Evolutionary conservation across 2,329 filamentous ascomycete species (phyloP).

Genomic region (Claviceps purpurea): DNA sequence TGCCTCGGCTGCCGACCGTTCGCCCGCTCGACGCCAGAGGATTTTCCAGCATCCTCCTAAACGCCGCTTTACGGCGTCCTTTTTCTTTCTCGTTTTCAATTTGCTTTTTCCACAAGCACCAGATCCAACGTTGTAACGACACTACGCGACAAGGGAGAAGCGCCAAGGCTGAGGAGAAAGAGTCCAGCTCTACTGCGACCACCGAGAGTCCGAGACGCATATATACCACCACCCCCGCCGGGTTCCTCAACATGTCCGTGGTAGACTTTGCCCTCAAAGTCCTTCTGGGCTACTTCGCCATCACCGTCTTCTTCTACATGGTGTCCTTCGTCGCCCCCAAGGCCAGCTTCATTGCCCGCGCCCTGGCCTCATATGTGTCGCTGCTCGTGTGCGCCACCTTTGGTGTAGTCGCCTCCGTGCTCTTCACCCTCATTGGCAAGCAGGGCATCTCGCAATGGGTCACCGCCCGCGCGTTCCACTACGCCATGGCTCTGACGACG

Average conservation of each 20-base stretch:
- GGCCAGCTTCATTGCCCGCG: constrained; percentile 55
- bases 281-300: constrained; percentile 35
- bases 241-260: constrained; percentile 10
- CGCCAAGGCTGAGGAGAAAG: background rate
- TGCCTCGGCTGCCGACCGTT: background rate
- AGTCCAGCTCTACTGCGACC: background rate
- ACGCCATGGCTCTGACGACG: constrained; percentile 58
- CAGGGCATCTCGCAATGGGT: constrained; percentile 77
- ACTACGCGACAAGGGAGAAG: background rate
- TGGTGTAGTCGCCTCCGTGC: constrained; percentile 61
- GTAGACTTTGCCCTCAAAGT: constrained; percentile 30
- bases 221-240: background rate
- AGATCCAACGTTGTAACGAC: background rate
- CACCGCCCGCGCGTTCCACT: constrained; percentile 66
- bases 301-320: constrained; percentile 46
- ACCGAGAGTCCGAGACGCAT: background rate
- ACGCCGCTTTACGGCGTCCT: background rate
- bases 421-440: constrained; percentile 57
- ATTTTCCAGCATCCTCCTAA: too few species aligned
- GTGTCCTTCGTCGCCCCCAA: constrained; percentile 44
- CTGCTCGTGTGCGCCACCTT: constrained; percentile 51
- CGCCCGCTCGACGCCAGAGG: background rate
- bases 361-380: constrained; percentile 50
- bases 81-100: background rate
- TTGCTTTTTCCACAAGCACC: background rate